Conservation (phyloP, 116 monocot genomes). For the Iris pallida region DNA sequence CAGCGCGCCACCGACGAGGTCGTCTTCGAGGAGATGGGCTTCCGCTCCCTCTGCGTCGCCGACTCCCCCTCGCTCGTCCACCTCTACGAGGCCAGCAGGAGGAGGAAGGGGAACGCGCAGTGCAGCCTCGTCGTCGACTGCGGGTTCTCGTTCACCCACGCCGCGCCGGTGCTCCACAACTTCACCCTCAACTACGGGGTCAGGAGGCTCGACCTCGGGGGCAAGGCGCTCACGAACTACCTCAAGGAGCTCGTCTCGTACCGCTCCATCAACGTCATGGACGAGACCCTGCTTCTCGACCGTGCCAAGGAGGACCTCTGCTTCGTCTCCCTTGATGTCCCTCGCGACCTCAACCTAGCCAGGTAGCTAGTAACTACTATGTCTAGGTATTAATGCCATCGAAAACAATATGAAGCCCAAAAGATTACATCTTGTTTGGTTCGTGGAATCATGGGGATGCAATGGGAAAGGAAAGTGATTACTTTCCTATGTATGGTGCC, state of each 20-base stretch:
- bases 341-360: slow-evolving; percentile 65
- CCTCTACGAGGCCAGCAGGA: slow-evolving; percentile 66
- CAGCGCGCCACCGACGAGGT: slow-evolving; percentile 83
- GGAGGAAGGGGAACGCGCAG: slow-evolving; percentile 15
- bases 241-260: slow-evolving; percentile 93
- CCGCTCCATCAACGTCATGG: slow-evolving; percentile 86
- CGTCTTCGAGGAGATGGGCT: slow-evolving; percentile 88
- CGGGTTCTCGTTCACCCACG: slow-evolving; percentile 88
- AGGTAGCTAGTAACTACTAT: slow-evolving; percentile 37
- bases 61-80: slow-evolving; percentile 85
- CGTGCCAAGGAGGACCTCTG: slow-evolving; percentile 94
- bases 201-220: slow-evolving; percentile 70
- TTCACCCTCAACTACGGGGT: slow-evolving; percentile 85
- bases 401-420: too few species aligned
- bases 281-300: slow-evolving; percentile 83
- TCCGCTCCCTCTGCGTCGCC: slow-evolving; percentile 61
- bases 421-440: too few species aligned
- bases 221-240: slow-evolving; percentile 92
- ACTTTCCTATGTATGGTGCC: too few species aligned
- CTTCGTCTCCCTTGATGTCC: slow-evolving; percentile 81
- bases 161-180: slow-evolving; percentile 77
- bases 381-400: too few species aligned
- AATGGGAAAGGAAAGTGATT: too few species aligned
- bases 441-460: too few species aligned
- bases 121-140: slow-evolving; percentile 93